These are phyloP conservation scores for Lophiostoma macrostomum DNA, from an alignment of 495 filamentous ascomycete species.

Conservation along the genomic window DNA sequence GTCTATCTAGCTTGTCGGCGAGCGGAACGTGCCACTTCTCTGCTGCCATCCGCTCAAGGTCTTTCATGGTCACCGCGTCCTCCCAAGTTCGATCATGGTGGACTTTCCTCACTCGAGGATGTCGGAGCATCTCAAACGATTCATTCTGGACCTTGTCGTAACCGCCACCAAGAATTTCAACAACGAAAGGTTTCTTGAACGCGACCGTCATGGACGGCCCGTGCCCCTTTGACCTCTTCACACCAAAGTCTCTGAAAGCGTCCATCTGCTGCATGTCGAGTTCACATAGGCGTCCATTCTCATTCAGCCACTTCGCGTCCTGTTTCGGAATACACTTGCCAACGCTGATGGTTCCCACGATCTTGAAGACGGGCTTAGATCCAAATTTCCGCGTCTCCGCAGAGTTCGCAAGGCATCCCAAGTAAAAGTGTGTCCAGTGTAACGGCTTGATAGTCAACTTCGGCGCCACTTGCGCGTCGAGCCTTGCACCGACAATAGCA, in stretches of 20 bases:
- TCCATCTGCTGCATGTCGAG: constrained; percentile 21
- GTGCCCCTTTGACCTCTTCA: constrained; percentile 36
- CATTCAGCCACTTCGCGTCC: constrained; percentile 53
- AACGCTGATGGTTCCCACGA: constrained; percentile 57
- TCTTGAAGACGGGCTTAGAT: constrained; percentile 57
- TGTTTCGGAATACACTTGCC: constrained; percentile 49
- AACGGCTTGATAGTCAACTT: constrained; percentile 49
- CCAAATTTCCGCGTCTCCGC: constrained; percentile 52
- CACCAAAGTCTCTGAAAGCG: constrained; percentile 35
- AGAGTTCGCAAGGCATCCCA: constrained; percentile 75
- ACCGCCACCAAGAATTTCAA: constrained; percentile 62
- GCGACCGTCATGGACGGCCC: constrained; percentile 44
- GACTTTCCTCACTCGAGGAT: constrained; percentile 61
- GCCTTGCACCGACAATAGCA: constrained; percentile 68
- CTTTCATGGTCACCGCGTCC: constrained; percentile 54
- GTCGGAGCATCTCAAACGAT: constrained; percentile 59
- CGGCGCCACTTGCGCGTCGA: constrained; percentile 56
- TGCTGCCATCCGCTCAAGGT: constrained; percentile 55
- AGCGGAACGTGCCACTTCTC: constrained; percentile 38
- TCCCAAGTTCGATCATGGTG: constrained; percentile 57
- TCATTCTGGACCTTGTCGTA: constrained; percentile 61
- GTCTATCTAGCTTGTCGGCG: constrained; percentile 14
- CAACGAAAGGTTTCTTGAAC: constrained; percentile 61
- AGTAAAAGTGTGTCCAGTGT: constrained; percentile 73
- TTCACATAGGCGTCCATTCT: constrained; percentile 46